Evolutionary conservation across 306 rosid genomes (phyloP).

Genomic region (Begonia peltatifolia): DNA sequence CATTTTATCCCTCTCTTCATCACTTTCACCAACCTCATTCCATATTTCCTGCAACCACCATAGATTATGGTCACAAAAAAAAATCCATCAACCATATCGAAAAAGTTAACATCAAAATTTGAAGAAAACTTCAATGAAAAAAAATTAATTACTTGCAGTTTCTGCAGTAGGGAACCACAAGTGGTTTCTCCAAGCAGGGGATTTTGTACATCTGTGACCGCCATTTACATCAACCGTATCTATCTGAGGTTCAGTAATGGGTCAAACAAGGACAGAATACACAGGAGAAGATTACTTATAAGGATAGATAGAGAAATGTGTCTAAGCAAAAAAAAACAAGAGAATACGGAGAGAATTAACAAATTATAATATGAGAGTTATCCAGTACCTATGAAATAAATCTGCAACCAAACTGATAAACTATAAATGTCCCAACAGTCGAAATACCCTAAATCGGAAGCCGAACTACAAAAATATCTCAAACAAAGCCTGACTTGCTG

Average conservation of each 20-base stretch:
- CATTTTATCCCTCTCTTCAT: conserved; percentile 88
- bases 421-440: too few species aligned
- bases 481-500: too few species aligned
- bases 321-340: too few species aligned
- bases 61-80: background rate
- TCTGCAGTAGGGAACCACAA: conserved; percentile 80
- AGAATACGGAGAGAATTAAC: too few species aligned
- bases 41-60: conserved; percentile 61
- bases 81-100: background rate
- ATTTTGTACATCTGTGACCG: conserved; percentile 53
- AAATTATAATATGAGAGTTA: too few species aligned
- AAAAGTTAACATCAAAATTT: background rate
- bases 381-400: too few species aligned
- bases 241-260: background rate
- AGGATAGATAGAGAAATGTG: too few species aligned
- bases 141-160: conserved; percentile 49
- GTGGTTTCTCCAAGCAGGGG: conserved; percentile 66
- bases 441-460: too few species aligned
- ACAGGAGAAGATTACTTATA: too few species aligned
- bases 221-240: conserved; percentile 47
- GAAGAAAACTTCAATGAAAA: background rate
- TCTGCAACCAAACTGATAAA: too few species aligned
- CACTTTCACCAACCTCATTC: conserved; percentile 98
- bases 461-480: too few species aligned
- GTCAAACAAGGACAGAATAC: too few species aligned